Conservation (phyloP, 2,329 filamentous ascomycete species). For the Paecilomyces variotii region DNA sequence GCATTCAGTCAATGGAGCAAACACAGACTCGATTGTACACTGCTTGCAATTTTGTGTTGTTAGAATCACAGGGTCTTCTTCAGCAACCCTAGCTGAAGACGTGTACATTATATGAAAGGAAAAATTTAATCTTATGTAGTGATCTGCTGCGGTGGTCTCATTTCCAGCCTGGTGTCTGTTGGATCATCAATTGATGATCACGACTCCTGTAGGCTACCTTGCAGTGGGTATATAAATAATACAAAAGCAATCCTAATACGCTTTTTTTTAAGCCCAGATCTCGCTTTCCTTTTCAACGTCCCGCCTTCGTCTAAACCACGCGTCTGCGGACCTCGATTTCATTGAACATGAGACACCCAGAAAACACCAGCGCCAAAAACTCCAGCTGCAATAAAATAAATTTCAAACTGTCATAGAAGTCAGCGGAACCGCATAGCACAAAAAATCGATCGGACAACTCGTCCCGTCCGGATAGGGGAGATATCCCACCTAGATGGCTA, state of each 20-base stretch:
- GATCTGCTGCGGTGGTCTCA: not conserved
- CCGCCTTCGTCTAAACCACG: not conserved
- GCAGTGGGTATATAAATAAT: not conserved
- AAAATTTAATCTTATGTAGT: not conserved
- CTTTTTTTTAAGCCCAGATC: not conserved
- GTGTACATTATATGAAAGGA: not conserved
- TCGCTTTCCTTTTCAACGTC: not conserved
- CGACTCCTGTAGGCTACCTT: not conserved
- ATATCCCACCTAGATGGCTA: constrained; percentile 62
- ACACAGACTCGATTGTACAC: not conserved
- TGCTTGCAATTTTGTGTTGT: not conserved
- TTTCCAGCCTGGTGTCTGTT: not conserved
- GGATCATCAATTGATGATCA: not conserved
- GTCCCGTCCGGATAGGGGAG: not conserved
- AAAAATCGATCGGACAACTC: not conserved
- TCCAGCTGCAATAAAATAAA: not conserved
- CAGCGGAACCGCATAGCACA: not conserved
- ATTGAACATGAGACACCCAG: not conserved
- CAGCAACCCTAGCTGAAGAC: not conserved
- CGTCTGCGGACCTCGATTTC: not conserved
- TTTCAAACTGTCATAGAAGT: not conserved
- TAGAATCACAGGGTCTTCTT: not conserved
- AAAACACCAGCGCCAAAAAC: not conserved
- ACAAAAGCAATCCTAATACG: not conserved
- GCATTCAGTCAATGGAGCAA: not conserved